Evolutionary conservation across 306 rosid species (phyloP).

Genomic region (Delonix regia): DNA sequence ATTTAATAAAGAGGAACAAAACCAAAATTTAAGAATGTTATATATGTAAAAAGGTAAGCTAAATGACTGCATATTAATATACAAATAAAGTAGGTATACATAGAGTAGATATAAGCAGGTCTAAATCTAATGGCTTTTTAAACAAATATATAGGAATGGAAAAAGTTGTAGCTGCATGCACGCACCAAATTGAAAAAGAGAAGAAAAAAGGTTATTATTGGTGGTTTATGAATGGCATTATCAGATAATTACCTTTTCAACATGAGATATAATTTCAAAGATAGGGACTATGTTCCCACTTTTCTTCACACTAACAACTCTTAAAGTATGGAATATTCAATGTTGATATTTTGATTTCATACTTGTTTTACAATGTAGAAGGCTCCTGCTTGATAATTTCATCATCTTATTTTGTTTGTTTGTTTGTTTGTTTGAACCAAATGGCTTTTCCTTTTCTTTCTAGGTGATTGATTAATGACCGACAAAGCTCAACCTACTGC

Average conservation of each 20-base stretch:
- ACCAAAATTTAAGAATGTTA: no score
- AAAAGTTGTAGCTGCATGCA: background rate
- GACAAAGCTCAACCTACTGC: conserved; percentile 34
- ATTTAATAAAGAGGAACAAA: no score
- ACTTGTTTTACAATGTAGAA: background rate
- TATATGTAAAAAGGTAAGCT: conserved; percentile 11
- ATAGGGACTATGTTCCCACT: conserved; percentile 26
- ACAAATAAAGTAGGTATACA: background rate
- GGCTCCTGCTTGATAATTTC: background rate
- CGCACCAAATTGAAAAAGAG: background rate
- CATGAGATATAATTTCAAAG: conserved; percentile 18
- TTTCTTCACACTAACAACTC: background rate
- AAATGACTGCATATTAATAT: conserved; percentile 1
- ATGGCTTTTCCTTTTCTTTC: background rate
- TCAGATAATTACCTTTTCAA: background rate
- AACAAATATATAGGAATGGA: background rate
- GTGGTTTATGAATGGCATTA: background rate
- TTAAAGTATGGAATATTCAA: no score
- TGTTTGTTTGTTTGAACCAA: background rate
- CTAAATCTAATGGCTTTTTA: background rate
- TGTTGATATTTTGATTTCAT: background rate
- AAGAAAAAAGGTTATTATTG: background rate
- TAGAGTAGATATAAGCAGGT: background rate
- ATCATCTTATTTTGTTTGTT: background rate
- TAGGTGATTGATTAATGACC: background rate